These are phyloP conservation scores for Alternaria rosae DNA, from an alignment of 2,329 filamentous ascomycete species.

Conservation along the genomic window DNA sequence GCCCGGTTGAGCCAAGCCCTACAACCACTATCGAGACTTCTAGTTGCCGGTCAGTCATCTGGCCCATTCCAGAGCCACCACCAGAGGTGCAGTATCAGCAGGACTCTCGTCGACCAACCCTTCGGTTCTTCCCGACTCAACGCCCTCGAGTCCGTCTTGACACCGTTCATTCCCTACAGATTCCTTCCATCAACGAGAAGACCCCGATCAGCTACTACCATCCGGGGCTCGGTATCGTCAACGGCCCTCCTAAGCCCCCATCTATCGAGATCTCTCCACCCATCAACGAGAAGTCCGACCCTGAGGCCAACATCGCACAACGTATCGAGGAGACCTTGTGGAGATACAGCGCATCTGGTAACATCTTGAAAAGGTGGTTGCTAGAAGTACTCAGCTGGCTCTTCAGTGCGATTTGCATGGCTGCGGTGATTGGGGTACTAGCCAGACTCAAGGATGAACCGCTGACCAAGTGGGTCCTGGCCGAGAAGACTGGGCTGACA, in stretches of 20 bases:
- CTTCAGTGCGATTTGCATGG: slow-evolving; percentile 37
- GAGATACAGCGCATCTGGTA: slow-evolving; percentile 23
- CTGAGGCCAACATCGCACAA: slow-evolving; percentile 27
- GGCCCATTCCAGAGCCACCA: slow-evolving; percentile 29
- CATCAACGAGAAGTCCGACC: slow-evolving; percentile 5
- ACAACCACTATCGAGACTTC: slow-evolving; percentile 32
- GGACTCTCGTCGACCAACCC: slow-evolving; percentile 9
- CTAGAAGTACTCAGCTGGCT: slow-evolving; percentile 37
- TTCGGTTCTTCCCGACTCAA: slow-evolving; percentile 26
- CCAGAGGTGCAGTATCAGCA: slow-evolving; percentile 22
- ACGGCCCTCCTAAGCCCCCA: slow-evolving; percentile 14
- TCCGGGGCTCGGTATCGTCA: slow-evolving; percentile 12
- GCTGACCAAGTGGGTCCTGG: slow-evolving; percentile 15
- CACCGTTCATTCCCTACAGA: slow-evolving; percentile 7
- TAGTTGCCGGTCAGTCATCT: slow-evolving; percentile 22
- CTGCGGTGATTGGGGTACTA: slow-evolving; percentile 22
- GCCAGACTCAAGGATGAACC: slow-evolving; percentile 14
- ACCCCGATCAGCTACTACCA: slow-evolving; percentile 3
- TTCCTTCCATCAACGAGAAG: slow-evolving; percentile 18
- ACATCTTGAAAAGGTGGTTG: slow-evolving; percentile 34
- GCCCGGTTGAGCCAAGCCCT: slow-evolving; percentile 13
- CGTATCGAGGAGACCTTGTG: slow-evolving; percentile 30
- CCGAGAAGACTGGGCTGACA: slow-evolving; percentile 16
- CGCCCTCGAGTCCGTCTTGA: slow-evolving; percentile 23
- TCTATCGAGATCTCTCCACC: slow-evolving; percentile 16